Evolutionary conservation across 1,284 basidiomycete genomes (phyloP).

Genomic region (Inonotus obliquus): DNA sequence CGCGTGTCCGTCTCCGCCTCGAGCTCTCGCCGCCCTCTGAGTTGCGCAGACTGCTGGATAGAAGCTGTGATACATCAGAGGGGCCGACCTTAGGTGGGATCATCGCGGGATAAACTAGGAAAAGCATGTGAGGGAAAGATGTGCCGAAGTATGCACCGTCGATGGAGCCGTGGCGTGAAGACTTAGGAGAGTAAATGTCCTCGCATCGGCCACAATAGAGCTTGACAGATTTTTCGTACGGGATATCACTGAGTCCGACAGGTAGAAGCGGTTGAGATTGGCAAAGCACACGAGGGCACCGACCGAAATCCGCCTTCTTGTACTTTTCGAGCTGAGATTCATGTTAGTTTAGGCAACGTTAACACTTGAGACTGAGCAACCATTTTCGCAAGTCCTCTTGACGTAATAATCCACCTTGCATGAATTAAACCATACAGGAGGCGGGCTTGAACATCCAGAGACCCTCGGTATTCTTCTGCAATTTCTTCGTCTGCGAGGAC

Average conservation of each 20-base stretch:
- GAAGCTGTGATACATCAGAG: constrained; percentile 36
- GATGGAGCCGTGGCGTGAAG: constrained; percentile 89
- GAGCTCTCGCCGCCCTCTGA: constrained; percentile 35
- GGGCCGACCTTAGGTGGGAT: constrained; percentile 80
- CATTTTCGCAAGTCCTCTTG: constrained; percentile 93
- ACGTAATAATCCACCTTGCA: constrained; percentile 94
- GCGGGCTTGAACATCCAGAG: constrained; percentile 88
- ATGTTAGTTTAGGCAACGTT: constrained; percentile 9
- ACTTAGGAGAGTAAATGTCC: constrained; percentile 95
- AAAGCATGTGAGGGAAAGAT: constrained; percentile 92
- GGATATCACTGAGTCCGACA: constrained; percentile 90
- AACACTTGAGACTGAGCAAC: constrained; percentile 38
- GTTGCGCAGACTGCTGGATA: constrained; percentile 22
- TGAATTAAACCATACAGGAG: constrained; percentile 95
- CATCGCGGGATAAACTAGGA: constrained; percentile 91
- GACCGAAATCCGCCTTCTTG: constrained; percentile 93
- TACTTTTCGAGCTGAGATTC: constrained; percentile 83
- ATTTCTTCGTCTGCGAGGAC: constrained; percentile 63
- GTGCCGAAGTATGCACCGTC: constrained; percentile 97
- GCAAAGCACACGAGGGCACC: constrained; percentile 93
- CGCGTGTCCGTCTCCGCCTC: constrained; percentile 43
- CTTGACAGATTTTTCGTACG: constrained; percentile 95
- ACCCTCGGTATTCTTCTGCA: constrained; percentile 69
- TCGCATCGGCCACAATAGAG: constrained; percentile 96
- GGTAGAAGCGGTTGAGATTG: constrained; percentile 89